Evolutionary conservation across 2,329 filamentous ascomycete species (phyloP).

Genomic region (Penicillium sp.): DNA sequence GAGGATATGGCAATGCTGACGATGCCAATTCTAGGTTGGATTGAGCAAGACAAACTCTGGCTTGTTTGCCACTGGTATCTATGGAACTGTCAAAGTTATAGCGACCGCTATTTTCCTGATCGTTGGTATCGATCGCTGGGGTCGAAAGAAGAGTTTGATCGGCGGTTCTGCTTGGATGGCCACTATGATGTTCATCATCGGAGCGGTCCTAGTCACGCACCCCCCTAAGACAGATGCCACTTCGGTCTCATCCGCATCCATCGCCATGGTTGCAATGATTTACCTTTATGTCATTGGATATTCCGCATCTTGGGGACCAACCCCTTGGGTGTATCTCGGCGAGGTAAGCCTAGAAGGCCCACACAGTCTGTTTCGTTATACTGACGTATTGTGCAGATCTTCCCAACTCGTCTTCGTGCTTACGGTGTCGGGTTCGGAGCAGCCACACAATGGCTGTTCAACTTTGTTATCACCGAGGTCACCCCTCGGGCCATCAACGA

Average conservation of each 20-base stretch:
- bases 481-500: constrained; percentile 43
- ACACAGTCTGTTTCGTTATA: too few relatives aligned
- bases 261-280: constrained; percentile 50
- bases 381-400: constrained; percentile 29
- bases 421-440: constrained; percentile 45
- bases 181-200: constrained; percentile 44
- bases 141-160: constrained; percentile 38
- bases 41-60: constrained; percentile 35
- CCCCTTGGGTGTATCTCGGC: constrained; percentile 38
- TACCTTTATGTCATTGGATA: constrained; percentile 50
- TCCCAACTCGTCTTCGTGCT: constrained; percentile 42
- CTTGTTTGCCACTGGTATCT: constrained; percentile 42
- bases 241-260: constrained; percentile 34
- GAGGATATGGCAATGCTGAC: not conserved
- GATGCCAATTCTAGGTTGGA: constrained; percentile 24
- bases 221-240: constrained; percentile 31
- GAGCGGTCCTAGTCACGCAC: constrained; percentile 34
- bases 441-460: constrained; percentile 44
- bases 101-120: constrained; percentile 40
- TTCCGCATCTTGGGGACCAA: constrained; percentile 28
- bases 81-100: constrained; percentile 42
- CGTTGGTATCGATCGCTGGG: constrained; percentile 42
- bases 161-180: constrained; percentile 39
- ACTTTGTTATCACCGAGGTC: constrained; percentile 45
- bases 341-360: constrained; percentile 23